Evolutionary conservation across 108 stramenopile genomes (phyloP).

Genomic region (Nitzschia sp.): DNA sequence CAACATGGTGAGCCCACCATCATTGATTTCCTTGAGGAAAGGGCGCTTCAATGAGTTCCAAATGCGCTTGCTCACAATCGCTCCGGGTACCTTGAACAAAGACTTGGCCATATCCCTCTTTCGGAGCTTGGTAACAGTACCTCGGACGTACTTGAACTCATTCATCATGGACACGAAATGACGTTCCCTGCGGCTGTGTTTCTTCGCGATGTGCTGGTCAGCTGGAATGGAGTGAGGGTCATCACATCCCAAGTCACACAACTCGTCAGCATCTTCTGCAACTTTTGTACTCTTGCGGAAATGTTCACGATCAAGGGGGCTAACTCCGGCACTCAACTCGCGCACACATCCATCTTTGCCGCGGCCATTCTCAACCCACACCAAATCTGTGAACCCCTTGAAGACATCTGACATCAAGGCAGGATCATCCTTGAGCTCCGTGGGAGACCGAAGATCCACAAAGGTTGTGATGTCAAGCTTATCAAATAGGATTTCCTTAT

Average conservation of each 20-base stretch:
- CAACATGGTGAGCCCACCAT: conserved; percentile 85
- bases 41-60: conserved; percentile 78
- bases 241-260: conserved; percentile 65
- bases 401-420: conserved; percentile 69
- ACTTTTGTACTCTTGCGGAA: conserved; percentile 37
- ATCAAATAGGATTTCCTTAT: conserved; percentile 63
- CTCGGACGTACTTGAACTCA: conserved; percentile 86
- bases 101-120: conserved; percentile 79
- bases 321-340: conserved; percentile 50
- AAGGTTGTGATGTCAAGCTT: conserved; percentile 69
- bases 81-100: conserved; percentile 67
- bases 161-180: conserved; percentile 92
- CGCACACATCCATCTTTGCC: conserved; percentile 62
- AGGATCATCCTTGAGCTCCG: conserved; percentile 82
- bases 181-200: conserved; percentile 70
- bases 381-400: conserved; percentile 67
- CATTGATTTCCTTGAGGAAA: conserved; percentile 87
- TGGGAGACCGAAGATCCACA: conserved; percentile 83
- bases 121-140: conserved; percentile 75
- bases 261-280: conserved; percentile 33
- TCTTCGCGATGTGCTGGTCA: conserved; percentile 12
- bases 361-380: conserved; percentile 62
- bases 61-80: conserved; percentile 67
- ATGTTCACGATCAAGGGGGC: conserved; percentile 38
- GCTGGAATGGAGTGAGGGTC: conserved; percentile 39